Percentiles rank a stretch among this genome's conserved stretches.
Evolutionary conservation across 2,329 filamentous ascomycete species (phyloP).

Genomic region (Penicillium sp.): DNA sequence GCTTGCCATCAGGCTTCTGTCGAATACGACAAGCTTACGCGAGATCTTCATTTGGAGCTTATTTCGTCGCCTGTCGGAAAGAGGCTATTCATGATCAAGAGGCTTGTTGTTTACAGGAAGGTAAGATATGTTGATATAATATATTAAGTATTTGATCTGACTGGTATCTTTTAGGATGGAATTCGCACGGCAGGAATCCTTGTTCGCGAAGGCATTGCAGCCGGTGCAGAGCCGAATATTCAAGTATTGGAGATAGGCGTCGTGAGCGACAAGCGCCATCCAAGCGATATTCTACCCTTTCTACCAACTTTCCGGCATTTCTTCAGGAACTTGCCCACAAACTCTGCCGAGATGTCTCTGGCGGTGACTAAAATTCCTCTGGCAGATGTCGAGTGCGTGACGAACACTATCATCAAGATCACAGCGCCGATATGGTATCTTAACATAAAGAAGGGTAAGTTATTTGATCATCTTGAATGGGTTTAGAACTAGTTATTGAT

Average conservation of each 20-base stretch:
- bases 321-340: constrained; percentile 64
- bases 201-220: constrained; percentile 68
- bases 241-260: constrained; percentile 75
- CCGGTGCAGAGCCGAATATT: constrained; percentile 63
- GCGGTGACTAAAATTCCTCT: constrained; percentile 69
- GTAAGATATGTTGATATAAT: constrained; percentile 24
- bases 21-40: constrained; percentile 73
- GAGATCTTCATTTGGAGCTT: constrained; percentile 72
- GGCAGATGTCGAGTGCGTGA: constrained; percentile 78
- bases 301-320: constrained; percentile 65
- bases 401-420: constrained; percentile 59
- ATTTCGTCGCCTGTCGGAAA: constrained; percentile 78
- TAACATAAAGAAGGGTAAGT: constrained; percentile 48
- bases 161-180: constrained; percentile 57
- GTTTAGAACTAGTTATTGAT: not conserved
- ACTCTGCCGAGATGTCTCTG: constrained; percentile 62
- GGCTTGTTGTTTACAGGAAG: constrained; percentile 76
- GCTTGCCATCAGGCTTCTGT: constrained; percentile 77
- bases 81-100: constrained; percentile 69
- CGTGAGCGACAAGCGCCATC: constrained; percentile 64
- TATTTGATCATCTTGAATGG: not conserved
- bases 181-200: constrained; percentile 78
- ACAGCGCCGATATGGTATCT: constrained; percentile 46
- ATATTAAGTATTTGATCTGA: not conserved
- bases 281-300: constrained; percentile 84